These are phyloP conservation scores for Carex littledalei DNA, from an alignment of 176 grass and related monocot species.

Conservation along the genomic window DNA sequence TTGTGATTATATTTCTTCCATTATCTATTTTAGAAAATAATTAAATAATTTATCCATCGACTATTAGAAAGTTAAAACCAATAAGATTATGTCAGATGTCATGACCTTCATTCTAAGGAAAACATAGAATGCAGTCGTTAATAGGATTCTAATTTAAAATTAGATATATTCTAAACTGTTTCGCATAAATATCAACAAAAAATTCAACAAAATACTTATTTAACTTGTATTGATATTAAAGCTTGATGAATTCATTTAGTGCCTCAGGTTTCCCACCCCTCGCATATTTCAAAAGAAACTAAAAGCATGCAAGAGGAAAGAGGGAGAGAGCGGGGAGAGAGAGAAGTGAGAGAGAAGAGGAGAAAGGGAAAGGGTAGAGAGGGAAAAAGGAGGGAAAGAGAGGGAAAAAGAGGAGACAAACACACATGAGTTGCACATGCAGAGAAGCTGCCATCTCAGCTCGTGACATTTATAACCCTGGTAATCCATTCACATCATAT, in stretches of 20 bases:
- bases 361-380: constrained; percentile 22
- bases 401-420: constrained; percentile 71
- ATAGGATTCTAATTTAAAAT: neutral
- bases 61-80: neutral
- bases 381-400: constrained; percentile 52
- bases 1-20: neutral
- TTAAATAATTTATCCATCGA: neutral
- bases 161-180: neutral
- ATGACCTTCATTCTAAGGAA: neutral
- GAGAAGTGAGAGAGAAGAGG: neutral
- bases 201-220: neutral
- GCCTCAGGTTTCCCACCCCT: neutral
- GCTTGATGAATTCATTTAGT: neutral
- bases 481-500: constrained; percentile 64
- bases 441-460: constrained; percentile 72
- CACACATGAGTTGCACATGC: constrained; percentile 78
- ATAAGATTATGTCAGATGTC: constrained; percentile 1
- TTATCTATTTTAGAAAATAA: neutral
- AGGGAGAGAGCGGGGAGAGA: neutral
- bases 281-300: neutral
- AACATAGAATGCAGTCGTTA: constrained; percentile 17
- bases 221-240: constrained; percentile 5
- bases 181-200: neutral
- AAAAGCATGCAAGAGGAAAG: neutral
- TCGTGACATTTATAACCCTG: constrained; percentile 57